A percentile compares a stretch with the other conserved stretches of the same genome.
Conservation (phyloP, 2,329 filamentous ascomycete genomes). For the Microdochium bolleyi region DNA sequence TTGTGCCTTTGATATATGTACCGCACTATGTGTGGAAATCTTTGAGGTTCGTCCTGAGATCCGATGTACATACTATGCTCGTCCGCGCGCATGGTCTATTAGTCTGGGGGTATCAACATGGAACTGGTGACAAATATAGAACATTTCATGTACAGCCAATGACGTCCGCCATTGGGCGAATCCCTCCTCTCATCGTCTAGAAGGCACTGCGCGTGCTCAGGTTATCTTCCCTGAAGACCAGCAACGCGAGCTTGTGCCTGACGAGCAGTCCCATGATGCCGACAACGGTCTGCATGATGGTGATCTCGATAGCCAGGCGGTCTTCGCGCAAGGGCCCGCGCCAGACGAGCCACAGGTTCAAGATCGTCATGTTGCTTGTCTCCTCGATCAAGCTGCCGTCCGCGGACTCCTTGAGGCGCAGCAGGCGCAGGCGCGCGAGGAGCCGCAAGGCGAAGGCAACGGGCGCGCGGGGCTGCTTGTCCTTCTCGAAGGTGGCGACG, state of each 20-base stretch:
- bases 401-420: conserved; percentile 60
- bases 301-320: conserved; percentile 69
- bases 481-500: conserved; percentile 63
- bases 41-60: no score
- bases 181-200: conserved; percentile 6
- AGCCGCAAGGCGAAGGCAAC: conserved; percentile 59
- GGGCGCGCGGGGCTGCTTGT: conserved; percentile 58
- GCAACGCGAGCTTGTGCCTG: conserved; percentile 74
- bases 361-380: conserved; percentile 82
- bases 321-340: conserved; percentile 87
- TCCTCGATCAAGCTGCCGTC: conserved; percentile 66
- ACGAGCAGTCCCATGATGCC: conserved; percentile 81
- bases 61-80: no score
- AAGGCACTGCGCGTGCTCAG: conserved; percentile 31
- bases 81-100: no score
- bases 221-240: conserved; percentile 91
- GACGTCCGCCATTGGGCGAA: no score
- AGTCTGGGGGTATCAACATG: no score
- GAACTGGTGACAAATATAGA: no score
- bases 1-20: no score
- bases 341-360: conserved; percentile 96
- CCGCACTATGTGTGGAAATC: no score
- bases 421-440: conserved; percentile 58
- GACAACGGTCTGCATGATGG: conserved; percentile 66
- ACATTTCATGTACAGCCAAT: no score